A percentile compares a stretch with the other conserved stretches of the same genome.
Evolutionary conservation across 805 yeast genomes (phyloP).

Genomic region (Maudiozyma pseudohumilis): DNA sequence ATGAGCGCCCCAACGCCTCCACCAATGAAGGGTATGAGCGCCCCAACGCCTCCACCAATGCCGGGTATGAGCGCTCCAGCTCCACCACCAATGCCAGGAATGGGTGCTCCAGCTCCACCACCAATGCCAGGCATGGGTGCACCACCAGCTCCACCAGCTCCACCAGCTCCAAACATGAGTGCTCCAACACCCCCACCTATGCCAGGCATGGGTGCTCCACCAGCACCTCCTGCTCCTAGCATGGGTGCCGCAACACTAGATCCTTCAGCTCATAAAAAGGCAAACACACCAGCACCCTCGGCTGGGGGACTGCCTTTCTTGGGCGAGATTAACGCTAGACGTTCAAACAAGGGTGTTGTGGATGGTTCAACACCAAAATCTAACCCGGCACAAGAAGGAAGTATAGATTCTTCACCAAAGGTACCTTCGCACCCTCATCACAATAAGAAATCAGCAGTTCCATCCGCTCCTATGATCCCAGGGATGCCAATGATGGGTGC

Average conservation of each 20-base stretch:
- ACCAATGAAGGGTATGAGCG: constrained; percentile 5
- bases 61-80: constrained; percentile 8
- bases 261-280: constrained; percentile 2
- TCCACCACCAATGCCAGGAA: constrained; percentile 18
- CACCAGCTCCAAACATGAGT: constrained; percentile 18
- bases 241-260: constrained; percentile 12
- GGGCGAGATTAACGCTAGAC: constrained; percentile 43
- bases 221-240: constrained; percentile 12
- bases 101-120: constrained; percentile 15
- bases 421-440: constrained; percentile 18
- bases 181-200: constrained; percentile 21
- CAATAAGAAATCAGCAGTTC: neutral
- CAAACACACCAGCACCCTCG: constrained; percentile 13
- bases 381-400: constrained; percentile 6
- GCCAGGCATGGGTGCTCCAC: constrained; percentile 14
- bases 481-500: constrained; percentile 9
- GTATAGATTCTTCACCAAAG: constrained; percentile 16
- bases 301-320: constrained; percentile 42
- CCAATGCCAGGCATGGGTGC: constrained; percentile 16
- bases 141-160: constrained; percentile 17
- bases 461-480: constrained; percentile 7
- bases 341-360: constrained; percentile 38
- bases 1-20: constrained; percentile 12
- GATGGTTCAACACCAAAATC: constrained; percentile 13
- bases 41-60: constrained; percentile 12